Conservation (phyloP, 352 stramenopile species). For the Stramenopiles sp. region DNA sequence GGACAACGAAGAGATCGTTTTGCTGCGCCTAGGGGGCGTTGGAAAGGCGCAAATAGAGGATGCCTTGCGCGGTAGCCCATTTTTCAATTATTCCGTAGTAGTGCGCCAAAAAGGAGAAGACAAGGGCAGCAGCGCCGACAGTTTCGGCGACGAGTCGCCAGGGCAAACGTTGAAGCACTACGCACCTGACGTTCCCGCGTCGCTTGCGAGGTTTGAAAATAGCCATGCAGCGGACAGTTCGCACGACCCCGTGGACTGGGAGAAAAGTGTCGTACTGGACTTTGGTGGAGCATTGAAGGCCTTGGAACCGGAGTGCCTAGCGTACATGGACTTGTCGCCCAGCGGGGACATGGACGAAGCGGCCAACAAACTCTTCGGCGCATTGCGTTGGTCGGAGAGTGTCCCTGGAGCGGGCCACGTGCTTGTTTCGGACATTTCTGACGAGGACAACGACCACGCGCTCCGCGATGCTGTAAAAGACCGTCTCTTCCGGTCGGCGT, state of each 20-base stretch:
- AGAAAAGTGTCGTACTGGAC: constrained; percentile 50
- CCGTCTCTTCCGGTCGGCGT: constrained; percentile 51
- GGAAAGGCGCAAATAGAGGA: constrained; percentile 40
- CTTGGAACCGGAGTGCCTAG: constrained; percentile 33
- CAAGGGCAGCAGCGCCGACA: too few relatives aligned
- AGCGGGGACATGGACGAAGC: constrained; percentile 42
- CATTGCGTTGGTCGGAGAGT: constrained; percentile 53
- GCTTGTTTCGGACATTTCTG: constrained; percentile 33
- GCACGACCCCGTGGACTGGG: constrained; percentile 26
- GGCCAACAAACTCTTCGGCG: constrained; percentile 51
- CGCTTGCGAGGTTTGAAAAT: constrained; percentile 31
- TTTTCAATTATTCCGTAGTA: constrained; percentile 38
- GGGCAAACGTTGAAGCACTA: constrained; percentile 94
- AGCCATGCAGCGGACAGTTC: constrained; percentile 26
- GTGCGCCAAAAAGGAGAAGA: constrained; percentile 36
- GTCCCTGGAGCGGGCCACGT: constrained; percentile 33
- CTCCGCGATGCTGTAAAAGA: constrained; percentile 52
- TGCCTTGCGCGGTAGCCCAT: constrained; percentile 28
- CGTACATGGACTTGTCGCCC: constrained; percentile 51
- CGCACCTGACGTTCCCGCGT: constrained; percentile 76
- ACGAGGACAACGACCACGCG: constrained; percentile 38
- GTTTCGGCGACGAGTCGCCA: constrained; percentile 68
- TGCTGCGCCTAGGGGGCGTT: constrained; percentile 61
- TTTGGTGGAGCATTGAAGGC: constrained; percentile 36
- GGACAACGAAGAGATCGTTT: constrained; percentile 43